phyloP scores from a whole-genome alignment of 1,284 basidiomycete species.

The Papiliotrema laurentii region DNA sequence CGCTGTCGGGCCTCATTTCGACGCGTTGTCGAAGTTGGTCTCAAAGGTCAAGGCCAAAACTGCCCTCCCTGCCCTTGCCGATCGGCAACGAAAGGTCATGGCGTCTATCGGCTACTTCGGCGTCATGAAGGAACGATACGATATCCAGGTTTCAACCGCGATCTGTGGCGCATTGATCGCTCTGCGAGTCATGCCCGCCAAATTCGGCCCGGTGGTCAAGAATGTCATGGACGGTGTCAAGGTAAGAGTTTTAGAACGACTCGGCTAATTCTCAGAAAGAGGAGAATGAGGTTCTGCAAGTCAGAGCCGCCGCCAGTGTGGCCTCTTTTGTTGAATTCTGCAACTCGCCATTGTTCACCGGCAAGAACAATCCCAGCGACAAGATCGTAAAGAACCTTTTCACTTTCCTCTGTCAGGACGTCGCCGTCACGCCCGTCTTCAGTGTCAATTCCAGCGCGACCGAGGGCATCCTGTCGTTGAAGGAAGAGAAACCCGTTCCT shows the following conservation, averaged over 20 bases:
- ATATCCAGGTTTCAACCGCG: conserved; percentile 79
- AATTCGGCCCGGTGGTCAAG: conserved; percentile 94
- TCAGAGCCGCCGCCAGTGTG: conserved; percentile 80
- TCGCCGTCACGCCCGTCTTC: conserved; percentile 84
- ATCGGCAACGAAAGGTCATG: conserved; percentile 69
- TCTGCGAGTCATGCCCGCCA: conserved; percentile 75
- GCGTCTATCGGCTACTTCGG: conserved; percentile 76
- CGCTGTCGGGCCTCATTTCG: conserved; percentile 68
- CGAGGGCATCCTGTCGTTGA: conserved; percentile 75
- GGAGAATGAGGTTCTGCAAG: conserved; percentile 82
- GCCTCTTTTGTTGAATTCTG: conserved; percentile 86
- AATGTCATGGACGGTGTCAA: conserved; percentile 98
- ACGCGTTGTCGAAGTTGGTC: conserved; percentile 53
- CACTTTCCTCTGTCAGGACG: conserved; percentile 93
- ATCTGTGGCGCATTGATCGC: conserved; percentile 89
- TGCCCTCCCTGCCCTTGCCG: conserved; percentile 68
- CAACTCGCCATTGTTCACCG: conserved; percentile 59
- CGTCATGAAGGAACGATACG: conserved; percentile 79
- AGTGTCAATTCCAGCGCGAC: conserved; percentile 52
- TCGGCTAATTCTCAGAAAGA: conserved; percentile 62
- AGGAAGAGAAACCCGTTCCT: conserved; percentile 48
- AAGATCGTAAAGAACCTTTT: conserved; percentile 98
- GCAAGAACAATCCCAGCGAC: conserved; percentile 60
- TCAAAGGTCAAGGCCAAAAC: conserved; percentile 71
- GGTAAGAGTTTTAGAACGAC: conserved; percentile 50